Evolutionary conservation across 2,329 filamentous ascomycete species (phyloP), one percentile per base, ranked within the genome.

Genomic region (Hypoxylon sp.): DNA sequence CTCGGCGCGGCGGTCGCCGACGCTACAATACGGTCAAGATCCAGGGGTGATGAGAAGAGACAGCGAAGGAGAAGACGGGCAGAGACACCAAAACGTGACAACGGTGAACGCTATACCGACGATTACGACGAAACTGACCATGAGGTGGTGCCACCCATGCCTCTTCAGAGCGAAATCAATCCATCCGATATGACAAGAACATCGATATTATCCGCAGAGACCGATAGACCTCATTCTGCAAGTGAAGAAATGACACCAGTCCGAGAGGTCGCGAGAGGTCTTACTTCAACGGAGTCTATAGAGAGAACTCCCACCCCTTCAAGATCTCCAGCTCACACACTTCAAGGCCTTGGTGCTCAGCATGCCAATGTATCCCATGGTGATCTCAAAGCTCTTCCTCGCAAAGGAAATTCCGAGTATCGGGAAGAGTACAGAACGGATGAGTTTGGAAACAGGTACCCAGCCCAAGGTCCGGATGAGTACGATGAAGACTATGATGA

Each of bases 151-250:
- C 91, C 93, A 5, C 92, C 92, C 4, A 93, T 97, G 90, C 95
- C 95, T 2, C 84, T 97, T 67, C 90, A 91, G 78, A 97, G 94
- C 78, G 92, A 93, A 59, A 87, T 97, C 61, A 91, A 92, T 69
- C 88, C 91, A 42, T 97, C 95, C 0, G 94, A 97, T 53, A 79
- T 97, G 58, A 98, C 95, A 0, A 86, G 95, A 71, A 91, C 91
- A 14, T 97, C 95, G 0, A 92, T 98, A 56, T 80, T 96, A 16
- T 96, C 94, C 4, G 91, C 92, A 28, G 89, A 91, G 26, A 92
- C 92, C 0, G 92, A 93, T 68, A 83, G 89, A 53, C 90, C 92
- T 14, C 84, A 86, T 48, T 92, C 91, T 16, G 88, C 89, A 20
- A 90, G 84, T 73, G 89, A 85, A 72, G 86, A 86, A 78, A 83